Base-by-base conservation (phyloP, 345 rosid genomes). In the Aquilaria malaccensis region DNA sequence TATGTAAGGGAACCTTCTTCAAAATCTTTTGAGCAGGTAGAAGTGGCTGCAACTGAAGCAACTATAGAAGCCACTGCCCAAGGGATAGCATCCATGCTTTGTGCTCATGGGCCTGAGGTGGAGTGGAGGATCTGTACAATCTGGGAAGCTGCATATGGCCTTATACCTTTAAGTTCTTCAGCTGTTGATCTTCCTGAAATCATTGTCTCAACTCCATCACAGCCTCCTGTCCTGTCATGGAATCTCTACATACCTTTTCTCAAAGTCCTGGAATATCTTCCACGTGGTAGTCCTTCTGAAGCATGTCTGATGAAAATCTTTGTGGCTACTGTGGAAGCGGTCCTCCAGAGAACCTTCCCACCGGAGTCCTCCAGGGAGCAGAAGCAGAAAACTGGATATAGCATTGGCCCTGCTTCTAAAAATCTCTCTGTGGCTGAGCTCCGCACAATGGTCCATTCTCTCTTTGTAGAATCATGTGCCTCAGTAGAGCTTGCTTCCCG, bases 91-190 rank as follows among this genome's bases (percentile, higher is more conserved):
- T 93, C 98, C 11, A 88, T 93, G 97, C 98, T 93, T 67, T 93
- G 98, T 77, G 98, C 97, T 70, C 98, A 93, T 60, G 98, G 98
- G 52, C 97, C 98, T 32, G 97, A 93, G 74, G 98, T 93, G 57
- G 98, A 93, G 60, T 93, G 98, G 98, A 83, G 98, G 79, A 93
- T 93, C 50, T 93, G 98, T 75, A 93, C 98, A 37, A 93, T 93
- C 58, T 93, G 98, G 98, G 98, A 93, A 81, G 98, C 98, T 59
- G 97, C 98, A 43, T 93, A 93, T 63, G 98, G 98, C 52, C 67
- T 93, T 69, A 87, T 93, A 71, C 98, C 98, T 46, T 74, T 93
- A 66, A 86, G 94, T 67, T 93, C 98, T 62, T 93, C 98, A 10
- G 96, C 82, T 6, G 94, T 93, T 67, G 98, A 93, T 87, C 98